A percentile compares a stretch with the other conserved stretches of the same genome.
phyloP scores from a whole-genome alignment of 352 stramenopile species.

The Phytophthora boehmeriae region DNA sequence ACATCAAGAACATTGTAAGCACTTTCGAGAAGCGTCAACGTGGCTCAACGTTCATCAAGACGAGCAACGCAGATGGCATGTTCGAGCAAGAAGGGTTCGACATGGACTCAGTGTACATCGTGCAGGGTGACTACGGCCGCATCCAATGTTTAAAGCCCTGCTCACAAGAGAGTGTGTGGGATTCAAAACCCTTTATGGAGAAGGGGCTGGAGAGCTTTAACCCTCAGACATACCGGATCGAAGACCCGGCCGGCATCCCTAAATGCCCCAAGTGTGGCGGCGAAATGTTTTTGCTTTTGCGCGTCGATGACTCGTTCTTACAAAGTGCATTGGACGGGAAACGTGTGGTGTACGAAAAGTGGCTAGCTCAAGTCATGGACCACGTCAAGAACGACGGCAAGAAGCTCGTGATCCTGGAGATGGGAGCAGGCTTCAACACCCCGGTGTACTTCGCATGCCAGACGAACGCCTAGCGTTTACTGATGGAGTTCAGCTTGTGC shows the following conservation, averaged over 20 bases:
- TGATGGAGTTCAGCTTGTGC: slow-evolving; percentile 56
- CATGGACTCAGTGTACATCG: slow-evolving; percentile 53
- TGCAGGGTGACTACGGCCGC: slow-evolving; percentile 69
- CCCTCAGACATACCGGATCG: slow-evolving; percentile 56
- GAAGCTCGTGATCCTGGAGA: slow-evolving; percentile 73
- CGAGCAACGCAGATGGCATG: slow-evolving; percentile 74
- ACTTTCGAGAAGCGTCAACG: slow-evolving; percentile 32
- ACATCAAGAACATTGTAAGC: slow-evolving; percentile 53
- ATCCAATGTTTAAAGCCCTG: slow-evolving; percentile 64
- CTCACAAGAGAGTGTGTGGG: slow-evolving; percentile 51
- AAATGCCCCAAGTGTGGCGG: slow-evolving; percentile 59
- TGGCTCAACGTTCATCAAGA: slow-evolving; percentile 66
- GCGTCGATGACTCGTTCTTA: slow-evolving; percentile 56
- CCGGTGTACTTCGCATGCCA: slow-evolving; percentile 61
- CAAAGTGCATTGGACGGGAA: slow-evolving; percentile 45
- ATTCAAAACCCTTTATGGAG: slow-evolving; percentile 59
- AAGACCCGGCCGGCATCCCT: slow-evolving; percentile 53
- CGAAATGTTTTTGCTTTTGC: slow-evolving; percentile 55
- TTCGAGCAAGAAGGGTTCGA: slow-evolving; percentile 74
- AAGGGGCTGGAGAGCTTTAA: slow-evolving; percentile 57
- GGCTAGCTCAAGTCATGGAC: slow-evolving; percentile 36
- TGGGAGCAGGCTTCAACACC: slow-evolving; percentile 79
- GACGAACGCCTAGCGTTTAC: slow-evolving; percentile 53
- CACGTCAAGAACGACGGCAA: slow-evolving; percentile 42
- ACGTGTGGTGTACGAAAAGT: slow-evolving; percentile 45